Evolutionary conservation across 352 stramenopile species (phyloP), one percentile per base, ranked within the genome.

Genomic region (Pythium sukuiense): DNA sequence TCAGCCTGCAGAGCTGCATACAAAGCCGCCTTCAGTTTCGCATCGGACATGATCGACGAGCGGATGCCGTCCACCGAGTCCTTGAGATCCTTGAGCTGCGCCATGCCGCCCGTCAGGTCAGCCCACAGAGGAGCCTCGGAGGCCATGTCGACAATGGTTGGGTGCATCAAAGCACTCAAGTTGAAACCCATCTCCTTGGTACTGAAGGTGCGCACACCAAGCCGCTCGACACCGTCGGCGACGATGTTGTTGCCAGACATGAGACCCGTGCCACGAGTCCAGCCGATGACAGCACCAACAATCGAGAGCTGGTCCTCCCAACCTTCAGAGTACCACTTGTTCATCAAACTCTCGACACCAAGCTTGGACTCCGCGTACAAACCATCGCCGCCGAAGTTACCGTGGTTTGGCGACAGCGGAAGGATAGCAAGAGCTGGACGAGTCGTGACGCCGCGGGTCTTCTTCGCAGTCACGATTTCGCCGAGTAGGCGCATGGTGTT

Each of bases 181-280:
- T 96, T 95, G 71, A 96, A 96, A n/a, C 84, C 88, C 83, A 95
- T 96, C 73, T 97, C 85, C 20, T 74, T 83, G 11, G 84, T 92
- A 59, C 76, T 93, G 66, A 97, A 97, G 26, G 87, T 97, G 59
- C 89, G 83, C 52, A 93, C 80, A 58, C 84, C 82, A 35, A 94
- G 76, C 54, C 85, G 81, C 69, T 97, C 89, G 26, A 97, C 76
- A 20, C 85, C 88, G 8, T 79, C 75, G 20, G 89, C 85, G 18
- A 94, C 89, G 6, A 93, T 76, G 61, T 97, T 95, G 73, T 97
- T 97, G n/a, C 85, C 80, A 27, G 76, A 82, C 89, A 97, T 97
- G 26, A 97, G 80, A 14, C 85, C 88, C 0, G 89, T 96, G 55
- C 86, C 83, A 61, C 89, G 86, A 14, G 87, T 95, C 89, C 88